A percentile compares a stretch with the other conserved stretches of the same genome.
Evolutionary conservation across 345 rosid genomes (phyloP).

Genomic region (Cardiospermum halicacabum): DNA sequence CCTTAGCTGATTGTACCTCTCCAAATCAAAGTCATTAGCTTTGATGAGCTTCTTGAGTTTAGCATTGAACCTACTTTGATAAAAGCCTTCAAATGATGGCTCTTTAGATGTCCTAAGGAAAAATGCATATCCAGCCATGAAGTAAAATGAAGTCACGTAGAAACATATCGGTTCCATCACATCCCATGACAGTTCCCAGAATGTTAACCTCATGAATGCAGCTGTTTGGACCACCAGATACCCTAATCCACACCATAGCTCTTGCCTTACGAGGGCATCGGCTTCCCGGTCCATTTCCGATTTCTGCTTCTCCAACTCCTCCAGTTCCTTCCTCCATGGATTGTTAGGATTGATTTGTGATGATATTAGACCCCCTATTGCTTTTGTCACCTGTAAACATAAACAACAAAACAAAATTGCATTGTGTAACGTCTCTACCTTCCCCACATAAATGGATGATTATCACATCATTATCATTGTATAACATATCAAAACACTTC

Average conservation of each 20-base stretch:
- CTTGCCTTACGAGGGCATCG: conserved; percentile 46
- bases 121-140: conserved; percentile 70
- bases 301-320: conserved; percentile 53
- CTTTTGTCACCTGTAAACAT: conserved; percentile 64
- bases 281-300: conserved; percentile 52
- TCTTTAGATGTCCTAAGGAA: conserved; percentile 82
- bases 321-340: conserved; percentile 60
- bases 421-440: conserved; percentile 23
- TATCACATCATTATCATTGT: too few relatives aligned
- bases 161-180: conserved; percentile 99
- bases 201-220: conserved; percentile 91
- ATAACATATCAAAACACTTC: too few relatives aligned
- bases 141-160: conserved; percentile 63
- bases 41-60: conserved; percentile 60
- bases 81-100: conserved; percentile 88
- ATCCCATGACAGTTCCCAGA: conserved; percentile 99
- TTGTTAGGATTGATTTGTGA: conserved; percentile 39
- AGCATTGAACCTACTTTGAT: conserved; percentile 57
- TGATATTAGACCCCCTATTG: conserved; percentile 66
- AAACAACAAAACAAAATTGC: conserved; percentile 15
- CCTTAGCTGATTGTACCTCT: conserved; percentile 56
- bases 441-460: not conserved
- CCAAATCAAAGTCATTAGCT: conserved; percentile 41
- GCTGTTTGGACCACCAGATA: conserved; percentile 70
- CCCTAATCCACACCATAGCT: conserved; percentile 72